phyloP scores from a whole-genome alignment of 2,329 filamentous ascomycete species.

The Juglanconis oblonga region DNA sequence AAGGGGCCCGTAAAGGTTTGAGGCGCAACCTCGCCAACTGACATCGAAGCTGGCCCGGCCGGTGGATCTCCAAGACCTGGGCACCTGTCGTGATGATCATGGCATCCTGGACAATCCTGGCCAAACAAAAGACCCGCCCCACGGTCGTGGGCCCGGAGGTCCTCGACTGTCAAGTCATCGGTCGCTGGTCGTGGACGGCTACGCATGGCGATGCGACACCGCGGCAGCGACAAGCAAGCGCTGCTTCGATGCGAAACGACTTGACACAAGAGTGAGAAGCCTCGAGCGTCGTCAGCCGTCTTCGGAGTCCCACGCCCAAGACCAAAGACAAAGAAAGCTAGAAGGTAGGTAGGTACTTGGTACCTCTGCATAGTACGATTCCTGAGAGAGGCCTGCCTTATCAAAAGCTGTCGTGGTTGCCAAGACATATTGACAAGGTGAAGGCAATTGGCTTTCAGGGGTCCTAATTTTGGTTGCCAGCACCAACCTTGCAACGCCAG shows the following conservation, averaged over 20 bases:
- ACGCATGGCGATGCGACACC: no score
- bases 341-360: no score
- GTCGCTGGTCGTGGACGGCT: no score
- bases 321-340: neutral
- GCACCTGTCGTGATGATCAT: neutral
- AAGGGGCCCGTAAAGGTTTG: constrained; percentile 5
- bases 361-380: no score
- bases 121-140: constrained; percentile 7
- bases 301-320: neutral
- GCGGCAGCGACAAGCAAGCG: no score
- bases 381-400: neutral
- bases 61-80: constrained; percentile 4
- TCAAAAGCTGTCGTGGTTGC: neutral
- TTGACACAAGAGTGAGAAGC: neutral
- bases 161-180: no score
- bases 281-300: neutral
- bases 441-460: neutral
- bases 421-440: neutral
- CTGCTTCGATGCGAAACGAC: neutral
- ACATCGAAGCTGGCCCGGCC: constrained; percentile 2
- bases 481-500: neutral
- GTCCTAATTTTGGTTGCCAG: neutral
- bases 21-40: constrained; percentile 9
- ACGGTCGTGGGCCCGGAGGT: neutral
- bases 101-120: constrained; percentile 4